Base-by-base conservation (phyloP, 2,329 filamentous ascomycete species). In the Niveomyces coronatus region DNA sequence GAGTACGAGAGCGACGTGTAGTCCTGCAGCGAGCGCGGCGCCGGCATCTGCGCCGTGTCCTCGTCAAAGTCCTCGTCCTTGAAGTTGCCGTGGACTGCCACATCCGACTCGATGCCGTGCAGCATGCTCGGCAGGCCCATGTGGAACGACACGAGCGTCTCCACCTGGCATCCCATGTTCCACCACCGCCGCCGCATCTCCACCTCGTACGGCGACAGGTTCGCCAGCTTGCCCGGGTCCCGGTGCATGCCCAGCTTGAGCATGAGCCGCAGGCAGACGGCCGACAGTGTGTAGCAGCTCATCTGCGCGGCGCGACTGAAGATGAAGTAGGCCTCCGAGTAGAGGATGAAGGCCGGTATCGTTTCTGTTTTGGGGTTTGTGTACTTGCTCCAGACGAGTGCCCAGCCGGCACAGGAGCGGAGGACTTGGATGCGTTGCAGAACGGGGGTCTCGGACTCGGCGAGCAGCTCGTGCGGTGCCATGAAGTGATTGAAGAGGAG, bases 51-150 rank as follows among this genome's bases (percentile, higher is more conserved):
- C 19, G 57, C 56, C 31, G 62, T 67, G 42, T 73, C 58, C 52
- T 76, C 69, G 44, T 66, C 64, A 46, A 83, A 79, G 50, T 84
- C 79, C 22, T 76, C 70, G 51, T 85, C 79, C 37, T 72, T 64
- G 22, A 83, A 53, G 52, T 83, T 82, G 22, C 66, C 63, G 13
- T 79, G 79, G 15, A 75, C 54, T 2, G 65, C 58, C 0, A 76
- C 79, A 49, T 84, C 80, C 32, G 68, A 73, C 43, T 82, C 77
- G 24, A 78, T 70, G 17, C 68, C 64, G 40, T 76, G 67, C 31
- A 82, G 64, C 73, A 82, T 79, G 49, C 70, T 70, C 3, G 80
- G 80, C 38, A 85, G 61, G 3, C 79, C 79, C 43, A 82, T 67
- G 49, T 83, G 78, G 49, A 81, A 82, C 2, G 76, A 73, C 18